Evolutionary conservation across 768 basidiomycete genomes (phyloP), one percentile per base, ranked within the genome.

Genomic region (Lactifluus piperatus): DNA sequence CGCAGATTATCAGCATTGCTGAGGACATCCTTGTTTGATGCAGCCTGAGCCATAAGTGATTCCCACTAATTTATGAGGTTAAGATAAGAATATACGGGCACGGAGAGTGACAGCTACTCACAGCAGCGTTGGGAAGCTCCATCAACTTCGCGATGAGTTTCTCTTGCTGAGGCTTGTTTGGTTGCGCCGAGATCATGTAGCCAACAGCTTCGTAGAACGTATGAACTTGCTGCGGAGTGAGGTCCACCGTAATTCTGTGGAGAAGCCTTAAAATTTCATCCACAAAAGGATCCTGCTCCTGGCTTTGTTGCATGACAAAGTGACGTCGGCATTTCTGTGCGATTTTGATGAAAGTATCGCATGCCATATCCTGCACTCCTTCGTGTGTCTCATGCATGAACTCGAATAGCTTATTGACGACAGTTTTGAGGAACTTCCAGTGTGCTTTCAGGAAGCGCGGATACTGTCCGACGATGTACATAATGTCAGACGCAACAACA

Each of bases 331-430:
- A 98, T 72, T 98, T 99, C 71, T 99, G 97, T 24, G 97, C 93
- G 66, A 99, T 99, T 75, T 98, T 99, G 78, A 99, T 98, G 74
- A 99, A 99, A 0, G 97, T 99, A 71, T 99, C 97, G 74, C 97
- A 99, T 47, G 97, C 97, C 97, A 99, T 99, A 75, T 99, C 97
- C 72, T 99, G 97, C 11, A 99, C 97, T 76, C 94, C 94, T 77
- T 99, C 97, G 68, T 99, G 95, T 0, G 93, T 97, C 75, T 99
- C 95, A 72, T 99, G 97, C 94, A 98, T 98, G 72, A 99, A 99
- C 71, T 99, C 97, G 73, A 98, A 99, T 7, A 98, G 78, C 73
- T 99, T 99, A 76, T 98, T 99, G 63, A 99, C 95, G 55, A 99
- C 97, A 2, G 97, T 98, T 79, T 99, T 99, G 70, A 99, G 76